Conservation (phyloP, 23 red algal species). For the Gracilaria caudata region DNA sequence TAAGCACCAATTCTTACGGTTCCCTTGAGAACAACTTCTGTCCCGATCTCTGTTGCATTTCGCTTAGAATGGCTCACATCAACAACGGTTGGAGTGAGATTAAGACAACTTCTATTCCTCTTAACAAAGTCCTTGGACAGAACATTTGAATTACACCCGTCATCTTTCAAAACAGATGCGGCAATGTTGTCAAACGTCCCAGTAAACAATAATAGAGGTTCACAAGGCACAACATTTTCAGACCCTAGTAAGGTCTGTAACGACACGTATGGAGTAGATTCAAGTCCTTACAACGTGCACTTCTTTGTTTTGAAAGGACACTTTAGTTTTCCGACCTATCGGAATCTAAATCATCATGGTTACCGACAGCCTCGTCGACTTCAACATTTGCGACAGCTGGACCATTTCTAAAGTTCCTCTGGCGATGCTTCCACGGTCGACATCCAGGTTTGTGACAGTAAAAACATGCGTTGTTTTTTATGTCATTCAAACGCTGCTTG, state of each 20-base stretch:
- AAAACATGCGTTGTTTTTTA: slow-evolving; percentile 39
- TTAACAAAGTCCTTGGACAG: not conserved
- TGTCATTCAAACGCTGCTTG: slow-evolving; percentile 31
- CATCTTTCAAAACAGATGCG: not conserved
- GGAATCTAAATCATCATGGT: not conserved
- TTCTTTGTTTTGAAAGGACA: slow-evolving; percentile 35
- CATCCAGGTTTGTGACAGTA: slow-evolving; percentile 20
- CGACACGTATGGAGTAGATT: no score
- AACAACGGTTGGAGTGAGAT: not conserved
- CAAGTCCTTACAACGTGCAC: slow-evolving; percentile 31
- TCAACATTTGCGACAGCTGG: not conserved
- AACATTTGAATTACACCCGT: not conserved
- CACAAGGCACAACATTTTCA: not conserved
- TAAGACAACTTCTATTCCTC: not conserved
- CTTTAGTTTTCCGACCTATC: slow-evolving; percentile 23
- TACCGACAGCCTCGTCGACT: not conserved
- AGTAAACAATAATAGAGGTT: not conserved
- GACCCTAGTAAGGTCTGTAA: no score
- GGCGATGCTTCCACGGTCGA: slow-evolving; percentile 30
- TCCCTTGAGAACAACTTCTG: not conserved
- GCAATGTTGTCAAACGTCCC: not conserved
- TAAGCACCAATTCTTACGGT: not conserved
- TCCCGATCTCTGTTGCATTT: not conserved
- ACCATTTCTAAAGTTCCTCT: not conserved
- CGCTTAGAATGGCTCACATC: not conserved